phyloP scores from a whole-genome alignment of 106 monocot species.

The Phalaenopsis equestris region DNA sequence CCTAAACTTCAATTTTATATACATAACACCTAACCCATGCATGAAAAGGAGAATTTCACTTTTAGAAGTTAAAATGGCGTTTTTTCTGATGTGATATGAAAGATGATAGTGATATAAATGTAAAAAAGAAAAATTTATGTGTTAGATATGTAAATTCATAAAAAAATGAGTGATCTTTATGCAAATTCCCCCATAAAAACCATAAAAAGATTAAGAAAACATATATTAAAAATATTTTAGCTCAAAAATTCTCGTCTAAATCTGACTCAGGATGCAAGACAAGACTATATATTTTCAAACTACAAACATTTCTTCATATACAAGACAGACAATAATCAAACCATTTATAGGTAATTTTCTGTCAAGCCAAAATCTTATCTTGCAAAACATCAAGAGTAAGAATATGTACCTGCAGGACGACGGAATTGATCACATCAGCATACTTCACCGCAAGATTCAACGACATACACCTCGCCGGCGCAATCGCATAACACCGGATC shows the following conservation, averaged over 20 bases:
- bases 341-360: neutral
- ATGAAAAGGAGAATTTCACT: no score
- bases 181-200: neutral
- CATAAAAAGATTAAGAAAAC: neutral
- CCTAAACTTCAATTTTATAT: no score
- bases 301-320: neutral
- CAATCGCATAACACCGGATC: conserved; percentile 58
- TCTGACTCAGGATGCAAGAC: neutral
- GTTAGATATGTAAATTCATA: no score
- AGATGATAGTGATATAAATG: no score
- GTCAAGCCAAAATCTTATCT: neutral
- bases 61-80: no score
- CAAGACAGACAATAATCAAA: neutral
- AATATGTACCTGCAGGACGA: conserved; percentile 55
- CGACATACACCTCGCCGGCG: conserved; percentile 85
- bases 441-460: conserved; percentile 90
- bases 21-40: no score
- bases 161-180: no score
- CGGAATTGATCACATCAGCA: conserved; percentile 75
- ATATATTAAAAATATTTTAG: neutral
- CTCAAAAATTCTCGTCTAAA: neutral
- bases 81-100: no score
- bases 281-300: neutral
- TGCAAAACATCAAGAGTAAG: neutral
- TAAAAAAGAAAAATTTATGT: no score